A percentile compares a stretch with the other conserved stretches of the same genome.
Conservation (phyloP, 176 grass and related monocot species). For the Oryza officinalis region DNA sequence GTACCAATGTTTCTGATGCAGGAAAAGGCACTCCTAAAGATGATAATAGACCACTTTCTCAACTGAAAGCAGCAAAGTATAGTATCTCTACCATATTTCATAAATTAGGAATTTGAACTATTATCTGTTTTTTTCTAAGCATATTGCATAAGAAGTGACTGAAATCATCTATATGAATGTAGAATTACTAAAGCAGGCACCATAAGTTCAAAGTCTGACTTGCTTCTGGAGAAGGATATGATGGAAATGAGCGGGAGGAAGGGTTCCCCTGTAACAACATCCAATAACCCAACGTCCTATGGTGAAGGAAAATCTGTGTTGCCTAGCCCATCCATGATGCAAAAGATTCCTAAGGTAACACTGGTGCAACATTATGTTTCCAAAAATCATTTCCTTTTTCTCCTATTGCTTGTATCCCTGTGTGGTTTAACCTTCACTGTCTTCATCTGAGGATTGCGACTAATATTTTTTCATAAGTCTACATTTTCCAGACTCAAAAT, state of each 20-base stretch:
- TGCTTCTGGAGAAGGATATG: conserved; percentile 41
- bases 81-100: conserved; percentile 16
- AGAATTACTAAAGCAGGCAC: conserved; percentile 56
- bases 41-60: conserved; percentile 38
- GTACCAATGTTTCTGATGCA: conserved; percentile 38
- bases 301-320: conserved; percentile 49
- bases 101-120: neutral
- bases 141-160: conserved; percentile 26
- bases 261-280: conserved; percentile 36
- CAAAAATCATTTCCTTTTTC: conserved; percentile 22
- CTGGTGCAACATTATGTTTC: conserved; percentile 24
- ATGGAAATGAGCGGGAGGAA: conserved; percentile 43
- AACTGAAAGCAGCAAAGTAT: conserved; percentile 58
- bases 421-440: conserved; percentile 16
- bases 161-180: conserved; percentile 35
- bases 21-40: conserved; percentile 44
- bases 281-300: conserved; percentile 29
- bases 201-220: conserved; percentile 43
- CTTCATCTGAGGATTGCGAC: conserved; percentile 11
- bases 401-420: conserved; percentile 32
- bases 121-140: conserved; percentile 18
- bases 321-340: conserved; percentile 52
- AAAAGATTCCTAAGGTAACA: conserved; percentile 59
- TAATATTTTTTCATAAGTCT: conserved; percentile 5
- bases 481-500: conserved; percentile 12